Base-by-base conservation (phyloP, 768 basidiomycete genomes). In the Sistotremastrum niveocremeum region DNA sequence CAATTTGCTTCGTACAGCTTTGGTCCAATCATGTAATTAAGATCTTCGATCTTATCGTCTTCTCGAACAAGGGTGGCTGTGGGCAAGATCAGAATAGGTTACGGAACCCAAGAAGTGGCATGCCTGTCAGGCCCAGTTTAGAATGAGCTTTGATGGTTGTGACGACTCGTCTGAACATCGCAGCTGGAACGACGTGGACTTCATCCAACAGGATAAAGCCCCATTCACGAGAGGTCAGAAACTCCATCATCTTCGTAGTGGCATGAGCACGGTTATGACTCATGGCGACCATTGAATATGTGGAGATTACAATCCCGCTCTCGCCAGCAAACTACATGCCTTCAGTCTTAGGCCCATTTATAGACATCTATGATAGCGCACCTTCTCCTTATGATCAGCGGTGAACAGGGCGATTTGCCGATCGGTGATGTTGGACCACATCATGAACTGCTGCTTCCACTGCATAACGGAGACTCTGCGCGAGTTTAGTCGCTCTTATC, bases 191-290 rank as follows among this genome's bases (percentile, higher is more conserved):
- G 52, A 99, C 95, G 61, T 99, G 95, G 12, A 98, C 95, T 65
- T 99, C 95, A 57, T 99, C 95, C 38, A 99, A 71, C 12, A 99
- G 70, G 52, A 99, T 85, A 65, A 97, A 97, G 6, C 95, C 95
- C 95, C 95, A 99, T 64, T 99, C 95, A 45, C 94, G 72, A n/a
- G 89, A 91, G 31, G 89, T 89, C 39, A 99, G 63, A 59, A 98
- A 99, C 54, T 99, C 93, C 95, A 99, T 99, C 88, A 98, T 97
- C 70, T 98, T 95, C 69, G 95, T 91, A 11, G 95, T 87, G 58
- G 94, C 91, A 60, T 98, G 90, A n/a, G 95, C 95, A 53, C 95
- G 79, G 61, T 97, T 95, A 57, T 91, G 87, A 3, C 90, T 95
- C 60, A 97, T 97, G 32, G 95, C 94, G 44, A 99, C 93, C 95